Base-by-base conservation (phyloP, 129 eudicot species). In the Solidago caesia region DNA sequence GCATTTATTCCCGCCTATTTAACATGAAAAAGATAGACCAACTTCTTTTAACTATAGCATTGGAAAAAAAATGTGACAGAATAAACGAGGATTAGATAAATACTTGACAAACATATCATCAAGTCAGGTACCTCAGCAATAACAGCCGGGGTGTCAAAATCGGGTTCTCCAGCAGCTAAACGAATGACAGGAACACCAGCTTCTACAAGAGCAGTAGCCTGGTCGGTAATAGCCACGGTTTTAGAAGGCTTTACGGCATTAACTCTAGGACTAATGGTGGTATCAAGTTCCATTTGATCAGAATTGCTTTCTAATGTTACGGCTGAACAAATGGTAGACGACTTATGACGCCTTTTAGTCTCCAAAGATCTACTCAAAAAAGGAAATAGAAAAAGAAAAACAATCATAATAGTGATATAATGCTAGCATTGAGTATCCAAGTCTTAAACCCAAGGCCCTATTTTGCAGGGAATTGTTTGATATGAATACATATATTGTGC, bases 171-270 rank as follows among this genome's bases (percentile, higher is more conserved):
- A 16, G 97, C 97, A 21, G 97, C 98, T 68, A 93, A 79, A 42
- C 97, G 84, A 10, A 93, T 93, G 42, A 93, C 96, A 48, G 98
- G 98, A 71, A 93, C 92, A 75, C 98, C 98, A 78, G 98, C 96
- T 88, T 93, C 97, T 67, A 81, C 96, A 82, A 93, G 98, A 13
- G 97, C 92, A 69, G 91, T 88, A 67, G 97, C 98, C 74, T 83
- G 96, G 75, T 90, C 98, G 16, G 96, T 90, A 70, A 93, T 90
- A 13, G 92, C 97, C 72, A 93, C 89, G 1, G 98, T 93, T 81
- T 90, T 93, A 53, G 97, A 93, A 67, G 98, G 98, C 87, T 88
- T 88, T 16, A 93, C 88, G 0, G 98, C 88, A 61, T 90, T 93
- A 25, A 93, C 98, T 85, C 97, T 80, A 62, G 98, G 97, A 79